These are phyloP conservation scores for Fonsecaea multimorphosa DNA, from an alignment of 2,329 filamentous ascomycete species.

Conservation along the genomic window DNA sequence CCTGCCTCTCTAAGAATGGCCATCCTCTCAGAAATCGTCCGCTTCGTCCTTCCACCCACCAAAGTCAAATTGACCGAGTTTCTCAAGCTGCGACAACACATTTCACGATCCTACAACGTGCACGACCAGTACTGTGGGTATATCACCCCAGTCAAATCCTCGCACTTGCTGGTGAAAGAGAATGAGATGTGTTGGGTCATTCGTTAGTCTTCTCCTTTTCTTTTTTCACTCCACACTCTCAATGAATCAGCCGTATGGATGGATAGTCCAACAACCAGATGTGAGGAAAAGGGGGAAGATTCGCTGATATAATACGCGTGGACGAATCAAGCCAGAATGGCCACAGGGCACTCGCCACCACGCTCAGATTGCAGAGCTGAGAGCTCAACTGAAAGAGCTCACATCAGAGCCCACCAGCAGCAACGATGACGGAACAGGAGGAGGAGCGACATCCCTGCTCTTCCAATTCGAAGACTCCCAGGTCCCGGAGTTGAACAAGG, in stretches of 20 bases:
- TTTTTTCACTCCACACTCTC: neutral
- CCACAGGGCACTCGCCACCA: neutral
- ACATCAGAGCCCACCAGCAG: neutral
- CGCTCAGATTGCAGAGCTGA: neutral
- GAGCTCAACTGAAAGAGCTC: conserved; percentile 8
- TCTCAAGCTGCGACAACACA: conserved; percentile 17
- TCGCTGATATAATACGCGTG: too few relatives aligned
- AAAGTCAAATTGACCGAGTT: conserved; percentile 14
- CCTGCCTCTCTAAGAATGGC: neutral
- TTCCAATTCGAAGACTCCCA: conserved; percentile 14
- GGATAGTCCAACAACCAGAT: neutral
- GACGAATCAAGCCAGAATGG: neutral
- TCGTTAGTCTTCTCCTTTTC: conserved; percentile 7
- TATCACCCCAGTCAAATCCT: neutral
- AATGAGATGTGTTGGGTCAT: conserved; percentile 29
- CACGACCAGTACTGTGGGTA: conserved; percentile 20
- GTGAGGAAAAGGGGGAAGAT: too few relatives aligned
- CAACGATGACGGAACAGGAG: too few relatives aligned
- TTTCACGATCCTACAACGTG: neutral
- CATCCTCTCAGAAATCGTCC: conserved; percentile 24
- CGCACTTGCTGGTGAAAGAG: conserved; percentile 1
- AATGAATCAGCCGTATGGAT: neutral
- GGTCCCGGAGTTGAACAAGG: conserved; percentile 14
- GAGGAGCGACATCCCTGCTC: conserved; percentile 14
- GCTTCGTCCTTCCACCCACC: conserved; percentile 22